Conservation (phyloP, 106 monocot species). For the Acorus calamus region DNA sequence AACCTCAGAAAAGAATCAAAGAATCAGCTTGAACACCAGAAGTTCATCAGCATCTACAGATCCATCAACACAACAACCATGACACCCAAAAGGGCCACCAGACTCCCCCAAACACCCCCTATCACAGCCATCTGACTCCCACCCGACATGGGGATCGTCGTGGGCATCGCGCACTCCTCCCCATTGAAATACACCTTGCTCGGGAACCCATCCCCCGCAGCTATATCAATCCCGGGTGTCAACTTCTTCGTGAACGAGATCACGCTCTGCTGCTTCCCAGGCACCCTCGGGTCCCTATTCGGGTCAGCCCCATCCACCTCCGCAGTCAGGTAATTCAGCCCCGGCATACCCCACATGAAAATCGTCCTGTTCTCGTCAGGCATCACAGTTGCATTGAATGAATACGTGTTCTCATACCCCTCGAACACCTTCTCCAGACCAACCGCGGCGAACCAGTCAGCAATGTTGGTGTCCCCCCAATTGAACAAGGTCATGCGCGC, state of each 20-base stretch:
- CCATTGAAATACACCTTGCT: constrained; percentile 59
- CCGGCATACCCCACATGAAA: constrained; percentile 51
- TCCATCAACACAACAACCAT: not conserved
- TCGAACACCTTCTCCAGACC: constrained; percentile 41
- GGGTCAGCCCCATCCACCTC: constrained; percentile 33
- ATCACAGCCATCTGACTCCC: constrained; percentile 9
- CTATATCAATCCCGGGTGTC: constrained; percentile 49
- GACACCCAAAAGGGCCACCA: constrained; percentile 2
- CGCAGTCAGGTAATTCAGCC: constrained; percentile 44
- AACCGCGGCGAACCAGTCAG: constrained; percentile 56
- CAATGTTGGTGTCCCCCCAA: constrained; percentile 35
- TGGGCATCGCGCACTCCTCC: constrained; percentile 62
- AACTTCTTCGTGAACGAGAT: constrained; percentile 60
- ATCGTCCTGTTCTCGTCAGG: constrained; percentile 36
- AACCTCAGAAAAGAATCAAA: constrained; percentile 25
- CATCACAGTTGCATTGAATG: constrained; percentile 39
- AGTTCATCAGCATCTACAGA: not conserved
- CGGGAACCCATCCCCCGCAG: constrained; percentile 53
- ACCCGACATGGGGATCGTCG: constrained; percentile 16
- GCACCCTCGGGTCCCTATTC: constrained; percentile 33
- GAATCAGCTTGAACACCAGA: constrained; percentile 17
- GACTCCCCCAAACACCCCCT: too few relatives aligned
- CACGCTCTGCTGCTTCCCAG: constrained; percentile 71
- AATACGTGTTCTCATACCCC: constrained; percentile 49
- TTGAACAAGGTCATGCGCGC: constrained; percentile 63